phyloP scores from a whole-genome alignment of 2,329 filamentous ascomycete genomes.

The Sporothrix mexicana region DNA sequence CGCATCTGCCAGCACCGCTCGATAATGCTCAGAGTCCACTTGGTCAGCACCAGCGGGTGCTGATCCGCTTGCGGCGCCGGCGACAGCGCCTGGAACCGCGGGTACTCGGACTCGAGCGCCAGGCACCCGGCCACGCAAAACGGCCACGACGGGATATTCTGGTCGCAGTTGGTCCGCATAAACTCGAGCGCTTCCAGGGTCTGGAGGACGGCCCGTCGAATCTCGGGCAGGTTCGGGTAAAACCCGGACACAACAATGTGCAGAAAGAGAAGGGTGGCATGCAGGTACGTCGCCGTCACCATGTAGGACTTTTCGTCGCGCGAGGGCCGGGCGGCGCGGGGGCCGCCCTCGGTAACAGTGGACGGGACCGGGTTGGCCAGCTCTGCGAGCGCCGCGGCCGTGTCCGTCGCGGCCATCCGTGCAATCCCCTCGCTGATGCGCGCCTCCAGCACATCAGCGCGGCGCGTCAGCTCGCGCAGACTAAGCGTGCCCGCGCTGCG shows the following conservation, averaged over 20 bases:
- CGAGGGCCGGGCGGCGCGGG: not conserved
- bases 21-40: conserved; percentile 32
- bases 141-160: conserved; percentile 31
- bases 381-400: not conserved
- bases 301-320: conserved; percentile 30
- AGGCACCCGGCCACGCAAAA: conserved; percentile 32
- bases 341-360: not conserved
- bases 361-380: not conserved
- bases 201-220: conserved; percentile 31
- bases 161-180: conserved; percentile 31
- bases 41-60: conserved; percentile 32
- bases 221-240: conserved; percentile 29
- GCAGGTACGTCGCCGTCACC: conserved; percentile 28
- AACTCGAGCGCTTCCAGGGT: conserved; percentile 26
- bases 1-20: conserved; percentile 33
- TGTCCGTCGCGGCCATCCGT: conserved; percentile 17
- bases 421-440: conserved; percentile 11
- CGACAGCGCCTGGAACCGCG: conserved; percentile 29
- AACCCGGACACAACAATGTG: conserved; percentile 31
- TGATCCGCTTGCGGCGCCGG: conserved; percentile 23
- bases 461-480: conserved; percentile 25
- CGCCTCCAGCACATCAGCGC: conserved; percentile 28
- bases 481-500: conserved; percentile 31
- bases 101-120: conserved; percentile 31
- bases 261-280: conserved; percentile 20